Base-by-base conservation (phyloP, 345 rosid genomes). In the Populus ilicifolia region DNA sequence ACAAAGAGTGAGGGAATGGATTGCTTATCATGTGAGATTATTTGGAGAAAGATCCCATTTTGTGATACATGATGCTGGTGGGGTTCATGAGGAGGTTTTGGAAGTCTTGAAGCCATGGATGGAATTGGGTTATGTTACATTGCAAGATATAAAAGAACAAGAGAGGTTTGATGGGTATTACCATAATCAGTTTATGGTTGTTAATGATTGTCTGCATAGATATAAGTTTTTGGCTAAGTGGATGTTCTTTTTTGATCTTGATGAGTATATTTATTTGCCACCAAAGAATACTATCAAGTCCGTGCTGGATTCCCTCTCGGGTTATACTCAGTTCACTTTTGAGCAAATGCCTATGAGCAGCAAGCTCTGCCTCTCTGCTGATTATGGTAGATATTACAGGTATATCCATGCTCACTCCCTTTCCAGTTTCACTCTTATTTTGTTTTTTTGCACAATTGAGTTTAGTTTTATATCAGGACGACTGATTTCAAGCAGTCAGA, bases 101-200 rank as follows among this genome's bases (percentile, higher is more conserved):
- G 90, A 89, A 86, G 98, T 91, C 44, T 75, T 93, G 77, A 77
- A 79, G 88, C 98, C 98, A 8, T 94, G 98, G 98, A 90, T 94
- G 86, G 97, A 93, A 80, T 82, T 93, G 1, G 98, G 98, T 33
- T 87, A 90, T 71, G 93, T 93, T 63, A 91, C 97, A 33, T 35
- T 94, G 36, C 98, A 94, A 59, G 97, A 94, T 74, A 81, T 94
- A 0, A 82, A 80, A 75, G 98, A 90, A 12, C 98, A 94, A 67
- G 98, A 93, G 79, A 85, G 98, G 71, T 94, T 93, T 80, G 98
- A 93, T 80, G 98, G 98, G 46, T 93, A 94, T 68, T 94, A 94
- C 70, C 98, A 94, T 79, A 94, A 94, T 43, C 98, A 94, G 80
- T 94, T 94, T 86, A 79, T 94, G 94, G 91, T 94, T 68, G 94